These are phyloP conservation scores for Oryza officinalis DNA, from an alignment of 176 grass and related monocot species.

Conservation along the genomic window DNA sequence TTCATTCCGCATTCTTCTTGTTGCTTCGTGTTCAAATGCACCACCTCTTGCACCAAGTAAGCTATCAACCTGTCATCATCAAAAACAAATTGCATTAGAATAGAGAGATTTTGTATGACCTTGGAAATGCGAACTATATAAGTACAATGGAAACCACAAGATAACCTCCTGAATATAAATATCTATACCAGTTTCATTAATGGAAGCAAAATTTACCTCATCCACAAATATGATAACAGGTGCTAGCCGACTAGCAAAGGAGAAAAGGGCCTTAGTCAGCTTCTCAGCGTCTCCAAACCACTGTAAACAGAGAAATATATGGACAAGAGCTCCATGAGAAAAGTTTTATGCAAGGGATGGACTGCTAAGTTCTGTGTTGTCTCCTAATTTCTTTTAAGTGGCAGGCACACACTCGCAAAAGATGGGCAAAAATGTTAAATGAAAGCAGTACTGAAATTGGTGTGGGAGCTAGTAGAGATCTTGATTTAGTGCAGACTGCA, in stretches of 20 bases:
- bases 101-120: slow-evolving; percentile 14
- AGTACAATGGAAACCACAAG: slow-evolving; percentile 5
- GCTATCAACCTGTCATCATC: slow-evolving; percentile 70
- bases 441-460: neutral
- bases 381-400: slow-evolving; percentile 26
- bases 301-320: slow-evolving; percentile 56
- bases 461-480: slow-evolving; percentile 23
- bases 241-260: slow-evolving; percentile 81
- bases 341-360: neutral
- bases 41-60: slow-evolving; percentile 92
- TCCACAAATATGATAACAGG: slow-evolving; percentile 99
- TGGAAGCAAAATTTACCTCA: slow-evolving; percentile 58
- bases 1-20: slow-evolving; percentile 91
- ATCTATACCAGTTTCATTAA: slow-evolving; percentile 10
- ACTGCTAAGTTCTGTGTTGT: neutral
- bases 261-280: slow-evolving; percentile 92
- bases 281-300: slow-evolving; percentile 99
- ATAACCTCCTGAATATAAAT: neutral
- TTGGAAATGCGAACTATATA: neutral
- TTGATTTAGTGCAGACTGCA: neutral
- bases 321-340: neutral
- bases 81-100: slow-evolving; percentile 29
- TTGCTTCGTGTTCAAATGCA: slow-evolving; percentile 78
- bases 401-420: neutral
- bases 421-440: neutral